Conservation (phyloP, 1,139 yeast genomes). For the Sugiyamaella xylanicola region DNA sequence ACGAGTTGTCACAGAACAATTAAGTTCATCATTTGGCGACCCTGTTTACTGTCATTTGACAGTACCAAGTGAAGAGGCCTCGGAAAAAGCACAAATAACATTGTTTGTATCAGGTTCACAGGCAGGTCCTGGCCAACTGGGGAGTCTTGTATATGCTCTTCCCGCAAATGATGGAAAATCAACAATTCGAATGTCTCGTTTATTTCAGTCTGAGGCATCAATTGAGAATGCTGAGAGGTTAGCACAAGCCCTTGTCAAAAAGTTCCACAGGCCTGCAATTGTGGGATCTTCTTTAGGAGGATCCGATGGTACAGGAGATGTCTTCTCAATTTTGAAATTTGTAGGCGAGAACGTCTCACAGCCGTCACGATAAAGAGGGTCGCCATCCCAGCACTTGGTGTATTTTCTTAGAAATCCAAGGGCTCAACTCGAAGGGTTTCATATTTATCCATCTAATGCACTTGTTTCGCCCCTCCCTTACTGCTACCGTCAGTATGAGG, state of each 20-base stretch:
- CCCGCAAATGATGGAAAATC: constrained; percentile 15
- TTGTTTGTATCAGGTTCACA: constrained; percentile 18
- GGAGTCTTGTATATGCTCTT: constrained; percentile 32
- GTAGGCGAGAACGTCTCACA: constrained; percentile 5
- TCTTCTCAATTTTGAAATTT: constrained; percentile 11
- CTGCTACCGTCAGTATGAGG: too few relatives aligned
- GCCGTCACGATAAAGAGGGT: not conserved
- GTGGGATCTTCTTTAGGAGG: constrained; percentile 26
- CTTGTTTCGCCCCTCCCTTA: too few relatives aligned
- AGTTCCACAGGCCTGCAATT: constrained; percentile 27
- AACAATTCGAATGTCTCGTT: constrained; percentile 21
- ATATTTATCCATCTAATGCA: not conserved
- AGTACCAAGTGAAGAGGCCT: constrained; percentile 13
- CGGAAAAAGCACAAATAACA: constrained; percentile 20
- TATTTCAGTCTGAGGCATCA: constrained; percentile 26
- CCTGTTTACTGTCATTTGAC: constrained; percentile 26
- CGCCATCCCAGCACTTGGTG: not conserved
- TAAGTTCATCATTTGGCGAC: constrained; percentile 8
- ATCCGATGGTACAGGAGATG: constrained; percentile 14
- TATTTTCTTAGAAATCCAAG: too few relatives aligned
- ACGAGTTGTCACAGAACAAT: constrained; percentile 14
- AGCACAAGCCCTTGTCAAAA: constrained; percentile 27
- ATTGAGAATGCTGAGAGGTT: constrained; percentile 30
- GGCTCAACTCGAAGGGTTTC: too few relatives aligned
- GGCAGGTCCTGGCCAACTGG: constrained; percentile 30